Evolutionary conservation across 2,329 filamentous ascomycete species (phyloP), one percentile per base, ranked within the genome.

Genomic region (Helminthosporium solani): DNA sequence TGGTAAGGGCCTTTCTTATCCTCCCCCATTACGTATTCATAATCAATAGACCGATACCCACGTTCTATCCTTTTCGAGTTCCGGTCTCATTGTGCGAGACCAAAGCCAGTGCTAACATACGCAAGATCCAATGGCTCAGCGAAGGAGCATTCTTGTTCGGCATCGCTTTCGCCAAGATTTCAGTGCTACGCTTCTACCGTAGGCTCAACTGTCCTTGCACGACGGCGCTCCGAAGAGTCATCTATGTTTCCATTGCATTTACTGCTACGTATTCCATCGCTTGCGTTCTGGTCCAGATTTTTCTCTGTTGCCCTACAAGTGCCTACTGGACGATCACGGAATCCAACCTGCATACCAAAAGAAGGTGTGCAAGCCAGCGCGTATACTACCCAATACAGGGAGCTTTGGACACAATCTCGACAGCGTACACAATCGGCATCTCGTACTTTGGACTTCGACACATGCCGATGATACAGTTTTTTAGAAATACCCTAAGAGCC

Each of bases 161-260:
- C 34, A 61, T 53, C 11, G 62, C 61, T 37, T 57, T 60, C 18
- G 66, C 63, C 30, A 73, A 72, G 47, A 56, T 71, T 15, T 70
- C 68, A 0, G 62, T 72, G 2, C 54, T 72, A 7, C 52, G 63
- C n/a, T 71, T 73, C 51, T 72, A 69, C 42, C 61, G 64, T 8
- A 55, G 70, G 25, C 49, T 73, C 1, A 66, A 68, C 2, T 47
- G 49, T 5, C 57, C 61, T 1, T 63, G 53, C 45, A 55, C 59
- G 3, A 50, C 34, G 28, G 48, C 46, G 25, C 62, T 64, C 54
- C 65, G 55, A 33, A 59, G 52, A 47, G 57, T 64, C 8, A 58
- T 71, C 7, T 60, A 61, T 37, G 41, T 44, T 25, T 63, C 63
- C 15, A 70, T 71, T 9, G 47, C 30, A 11, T 58, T 69, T 38